Base-by-base conservation (phyloP, 192 early-diverging fungal species). In the Neocallimastix lanati region DNA sequence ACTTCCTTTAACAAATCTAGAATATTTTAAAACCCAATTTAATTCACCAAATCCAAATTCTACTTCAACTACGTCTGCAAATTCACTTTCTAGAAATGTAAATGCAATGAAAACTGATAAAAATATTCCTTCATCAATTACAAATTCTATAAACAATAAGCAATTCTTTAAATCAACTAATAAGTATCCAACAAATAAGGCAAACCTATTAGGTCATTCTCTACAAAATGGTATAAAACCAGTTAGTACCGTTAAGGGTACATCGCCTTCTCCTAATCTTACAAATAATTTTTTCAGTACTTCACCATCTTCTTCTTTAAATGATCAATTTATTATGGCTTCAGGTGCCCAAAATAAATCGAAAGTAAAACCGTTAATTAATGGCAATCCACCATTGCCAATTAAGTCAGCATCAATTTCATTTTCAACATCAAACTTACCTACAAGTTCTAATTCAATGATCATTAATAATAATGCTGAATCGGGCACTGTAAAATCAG, bases 91-190 rank as follows among this genome's bases (percentile, higher is more conserved):
- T 28, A 37, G 82, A 83, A 67, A 77, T 77, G 25, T 81, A 40
- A 30, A 83, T 83, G 4, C 81, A 76, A 7, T 81, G 29, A 29
- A 35, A 76, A 30, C 4, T 37, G 81, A 81, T 11, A 81, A 29
- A 15, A 29, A 27, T 82, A 21, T 82, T 12, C 15, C 81, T 83
- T 29, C 67, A 4, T n/a, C 79, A 6, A 14, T 50, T 21, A 2
- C 40, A 21, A 50, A n/a, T n/a, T n/a, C n/a, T n/a, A n/a, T n/a
- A n/a, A n/a, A n/a, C n/a, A n/a, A 50, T 21, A 50, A 50, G 5
- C 50, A 67, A 67, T 67, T 67, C 50, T 67, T 67, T 67, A 67
- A 67, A 67, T n/a, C 50, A 25, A 9, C 0, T n/a, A 67, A n/a
- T 67, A 67, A 67, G 9, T 67, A n/a, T n/a, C 50, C 50, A 67